A percentile compares a stretch with the other conserved stretches of the same genome.
Conservation (phyloP, 192 early-diverging fungal genomes). For the Coemansia sp. region DNA sequence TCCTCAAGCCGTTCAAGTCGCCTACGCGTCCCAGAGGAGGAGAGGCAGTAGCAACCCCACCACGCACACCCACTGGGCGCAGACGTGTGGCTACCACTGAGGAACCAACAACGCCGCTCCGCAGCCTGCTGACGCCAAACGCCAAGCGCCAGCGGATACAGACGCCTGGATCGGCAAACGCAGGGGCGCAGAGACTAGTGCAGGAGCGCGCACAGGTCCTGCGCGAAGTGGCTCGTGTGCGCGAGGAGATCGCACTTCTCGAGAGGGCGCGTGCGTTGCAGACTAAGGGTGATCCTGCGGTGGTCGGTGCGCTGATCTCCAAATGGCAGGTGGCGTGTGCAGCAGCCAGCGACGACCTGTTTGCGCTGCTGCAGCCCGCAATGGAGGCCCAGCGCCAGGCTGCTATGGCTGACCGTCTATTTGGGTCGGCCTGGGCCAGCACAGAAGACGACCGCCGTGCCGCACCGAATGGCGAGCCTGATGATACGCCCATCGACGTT, state of each 20-base stretch:
- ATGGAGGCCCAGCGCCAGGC: slow-evolving; percentile 41
- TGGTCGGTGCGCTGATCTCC: slow-evolving; percentile 26
- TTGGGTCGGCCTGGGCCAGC: slow-evolving; percentile 7
- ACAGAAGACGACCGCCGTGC: not conserved
- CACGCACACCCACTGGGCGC: slow-evolving; percentile 5
- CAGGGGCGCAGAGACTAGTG: slow-evolving; percentile 8
- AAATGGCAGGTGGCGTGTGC: slow-evolving; percentile 47
- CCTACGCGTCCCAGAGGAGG: no score
- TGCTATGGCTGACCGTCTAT: not conserved
- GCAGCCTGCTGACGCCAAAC: slow-evolving; percentile 1
- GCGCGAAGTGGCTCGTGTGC: slow-evolving; percentile 14
- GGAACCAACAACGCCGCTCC: slow-evolving; percentile 8
- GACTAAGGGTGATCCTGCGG: slow-evolving; percentile 22
- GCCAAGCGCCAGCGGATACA: not conserved
- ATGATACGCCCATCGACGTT: slow-evolving; percentile 16
- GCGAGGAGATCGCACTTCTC: slow-evolving; percentile 23
- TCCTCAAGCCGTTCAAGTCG: slow-evolving; percentile 50
- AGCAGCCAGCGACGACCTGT: slow-evolving; percentile 38
- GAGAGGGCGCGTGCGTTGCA: slow-evolving; percentile 27
- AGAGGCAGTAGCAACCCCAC: not conserved
- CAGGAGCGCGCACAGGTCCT: slow-evolving; percentile 27
- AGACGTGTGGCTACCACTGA: not conserved
- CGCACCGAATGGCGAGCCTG: no score
- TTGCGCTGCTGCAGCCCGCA: slow-evolving; percentile 34
- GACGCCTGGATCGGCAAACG: not conserved